Evolutionary conservation across 306 rosid species (phyloP).

Genomic region (Quercus rubra): DNA sequence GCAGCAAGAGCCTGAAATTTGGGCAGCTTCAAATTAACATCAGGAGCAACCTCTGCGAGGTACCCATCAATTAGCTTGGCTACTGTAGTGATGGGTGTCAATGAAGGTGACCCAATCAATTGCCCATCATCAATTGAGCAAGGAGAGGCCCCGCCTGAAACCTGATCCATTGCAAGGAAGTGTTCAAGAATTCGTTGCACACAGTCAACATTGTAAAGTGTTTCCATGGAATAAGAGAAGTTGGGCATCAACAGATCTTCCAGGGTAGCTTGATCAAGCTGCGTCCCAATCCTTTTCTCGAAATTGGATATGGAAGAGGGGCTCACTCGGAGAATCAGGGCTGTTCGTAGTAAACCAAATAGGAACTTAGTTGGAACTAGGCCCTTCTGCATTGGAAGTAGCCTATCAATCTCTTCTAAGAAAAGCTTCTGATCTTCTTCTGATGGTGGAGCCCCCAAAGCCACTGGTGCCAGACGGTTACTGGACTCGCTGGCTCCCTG

Average conservation of each 20-base stretch:
- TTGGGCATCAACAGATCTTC: constrained; percentile 98
- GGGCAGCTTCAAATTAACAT: constrained; percentile 81
- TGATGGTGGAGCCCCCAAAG: constrained; percentile 64
- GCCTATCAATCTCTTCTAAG: constrained; percentile 67
- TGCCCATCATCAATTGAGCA: constrained; percentile 76
- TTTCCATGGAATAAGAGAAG: constrained; percentile 92
- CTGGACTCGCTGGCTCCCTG: constrained; percentile 63
- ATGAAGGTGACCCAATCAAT: constrained; percentile 86
- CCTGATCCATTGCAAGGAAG: constrained; percentile 83
- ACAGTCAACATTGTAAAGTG: constrained; percentile 92
- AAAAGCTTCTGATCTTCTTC: constrained; percentile 85
- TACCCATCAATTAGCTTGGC: constrained; percentile 96
- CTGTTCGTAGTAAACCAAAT: constrained; percentile 88
- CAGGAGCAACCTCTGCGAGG: constrained; percentile 99
- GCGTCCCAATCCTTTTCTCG: constrained; percentile 86
- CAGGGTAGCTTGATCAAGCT: constrained; percentile 89
- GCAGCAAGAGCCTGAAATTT: constrained; percentile 94
- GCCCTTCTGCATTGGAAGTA: constrained; percentile 84
- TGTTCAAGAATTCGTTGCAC: constrained; percentile 87
- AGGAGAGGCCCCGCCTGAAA: constrained; percentile 72
- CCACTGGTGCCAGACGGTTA: constrained; percentile 40
- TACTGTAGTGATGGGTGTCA: constrained; percentile 87
- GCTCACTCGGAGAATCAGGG: constrained; percentile 73
- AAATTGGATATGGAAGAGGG: constrained; percentile 70
- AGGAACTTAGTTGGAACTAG: constrained; percentile 69